Base-by-base conservation (phyloP, 768 basidiomycete genomes). In the Termitomyces sp. region DNA sequence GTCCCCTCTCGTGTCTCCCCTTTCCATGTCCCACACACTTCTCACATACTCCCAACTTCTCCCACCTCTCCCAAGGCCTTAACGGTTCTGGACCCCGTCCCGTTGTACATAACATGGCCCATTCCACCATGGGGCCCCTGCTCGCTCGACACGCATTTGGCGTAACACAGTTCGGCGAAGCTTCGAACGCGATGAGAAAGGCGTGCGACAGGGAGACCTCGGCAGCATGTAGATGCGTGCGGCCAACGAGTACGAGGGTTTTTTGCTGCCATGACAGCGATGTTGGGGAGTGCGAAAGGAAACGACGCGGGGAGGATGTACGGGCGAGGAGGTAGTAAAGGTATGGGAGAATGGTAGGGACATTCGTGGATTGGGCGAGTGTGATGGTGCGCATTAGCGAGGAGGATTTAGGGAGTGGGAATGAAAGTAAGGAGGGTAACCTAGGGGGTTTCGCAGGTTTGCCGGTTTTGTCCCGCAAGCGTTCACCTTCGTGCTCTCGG, bases 261-360 rank as follows among this genome's bases (percentile, higher is more conserved):
- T 19, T 75, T 71, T 19, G 74, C 72, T 25, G 78, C 75, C 37
- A 79, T 63, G 64, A 76, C 76, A 66, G 80, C 77, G 62, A 74
- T 2, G 59, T 52, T 3, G 72, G 57, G 3, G 72, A 62, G 44
- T 73, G 69, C 25, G 71, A 65, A 49, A 77, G 70, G 49, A 77
- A 67, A 3, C 76, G 70, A 12, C 69, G 66, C 30, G 73, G 67
- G 19, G 57, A 42, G 12, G 59, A 61, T 19, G 76, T 72, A 10
- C 75, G 74, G 10, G 78, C 76, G 39, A 80, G 67, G 64, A 77
- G 77, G 64, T 82, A 81, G 62, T 73, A 80, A 0, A 76, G 74
- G 59, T 79, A 79, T 0, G 80, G 81, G 3, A 83, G 69, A 19
- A 77, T 64, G 17, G 69, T 65, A 17, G 68, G 70, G 16, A 80